Base-by-base conservation (phyloP, 257 asterid species). In the Solanum paucissectum region DNA sequence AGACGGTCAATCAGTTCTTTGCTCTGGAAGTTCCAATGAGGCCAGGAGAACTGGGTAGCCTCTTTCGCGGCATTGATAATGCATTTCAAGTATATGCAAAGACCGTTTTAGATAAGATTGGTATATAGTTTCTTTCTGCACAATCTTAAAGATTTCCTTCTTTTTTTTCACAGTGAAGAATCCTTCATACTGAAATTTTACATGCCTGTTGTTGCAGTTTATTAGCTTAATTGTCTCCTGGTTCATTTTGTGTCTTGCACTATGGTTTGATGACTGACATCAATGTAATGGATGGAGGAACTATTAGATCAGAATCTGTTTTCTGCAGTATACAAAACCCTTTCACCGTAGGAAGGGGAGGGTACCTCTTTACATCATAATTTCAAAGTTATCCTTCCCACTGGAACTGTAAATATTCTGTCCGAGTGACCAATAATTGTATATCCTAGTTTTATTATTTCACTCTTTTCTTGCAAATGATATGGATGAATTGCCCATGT, bases 1-100 rank as follows among this genome's bases (percentile, higher is more conserved):
- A 97, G 99, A 97, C 99, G 68, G 99, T 97, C 86, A 98, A 97
- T 93, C 99, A 97, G 55, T 94, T 97, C 93, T 97, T 95, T 90
- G 96, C 94, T 92, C 94, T 97, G 86, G 92, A 92, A 79, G 98
- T 97, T 91, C 99, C 99, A 87, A 95, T 97, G 98, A 95, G 99
- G 91, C 91, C 93, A 66, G 94, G 95, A 52, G 99, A 97, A 91
- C 92, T 97, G 89, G 93, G 92, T 89, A 94, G 98, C 92, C 98
- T 97, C 86, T 89, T 96, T 87, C 96, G 98, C 87, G 98, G 98
- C 88, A 92, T 97, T 89, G 99, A 95, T 92, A 97, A 92, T 95
- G 97, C 98, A 91, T 95, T 97, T 95, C 98, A 95, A 95, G 94
- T 92, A 74, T 97, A 95, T 86, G 93, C 98, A 71, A 94, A 92